Conservation (phyloP, 768 basidiomycete genomes). For the Leccinum imitatum region DNA sequence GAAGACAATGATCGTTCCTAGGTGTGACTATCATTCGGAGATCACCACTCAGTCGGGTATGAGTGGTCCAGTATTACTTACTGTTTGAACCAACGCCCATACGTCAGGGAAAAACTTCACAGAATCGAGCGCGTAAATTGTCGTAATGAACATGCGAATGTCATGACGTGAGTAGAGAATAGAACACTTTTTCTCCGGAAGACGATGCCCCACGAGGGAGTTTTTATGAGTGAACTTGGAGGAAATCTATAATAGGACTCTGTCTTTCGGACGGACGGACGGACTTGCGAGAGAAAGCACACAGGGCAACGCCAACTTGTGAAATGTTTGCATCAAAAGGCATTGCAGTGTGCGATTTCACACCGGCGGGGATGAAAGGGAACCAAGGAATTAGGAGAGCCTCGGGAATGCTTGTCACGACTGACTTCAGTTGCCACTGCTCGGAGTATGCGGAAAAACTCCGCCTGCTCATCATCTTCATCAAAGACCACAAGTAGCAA, state of each 20-base stretch:
- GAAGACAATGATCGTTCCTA: no score
- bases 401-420: no score
- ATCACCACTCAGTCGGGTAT: constrained; percentile 42
- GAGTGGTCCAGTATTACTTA: no score
- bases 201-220: constrained; percentile 1
- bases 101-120: constrained; percentile 14
- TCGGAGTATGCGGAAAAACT: no score
- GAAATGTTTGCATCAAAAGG: neutral
- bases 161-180: neutral
- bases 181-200: constrained; percentile 1
- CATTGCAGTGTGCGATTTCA: neutral
- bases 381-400: no score
- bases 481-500: no score
- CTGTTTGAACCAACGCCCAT: no score
- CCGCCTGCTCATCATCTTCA: no score
- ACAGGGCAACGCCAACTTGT: neutral
- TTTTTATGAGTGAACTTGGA: constrained; percentile 5
- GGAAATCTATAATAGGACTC: neutral
- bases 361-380: neutral
- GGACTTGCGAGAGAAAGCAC: neutral
- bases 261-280: neutral
- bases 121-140: neutral
- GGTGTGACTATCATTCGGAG: constrained; percentile 23
- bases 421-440: no score
- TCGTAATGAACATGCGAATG: no score